Evolutionary conservation across 2,329 filamentous ascomycete genomes (phyloP).

Genomic region (Colletotrichum sojae): DNA sequence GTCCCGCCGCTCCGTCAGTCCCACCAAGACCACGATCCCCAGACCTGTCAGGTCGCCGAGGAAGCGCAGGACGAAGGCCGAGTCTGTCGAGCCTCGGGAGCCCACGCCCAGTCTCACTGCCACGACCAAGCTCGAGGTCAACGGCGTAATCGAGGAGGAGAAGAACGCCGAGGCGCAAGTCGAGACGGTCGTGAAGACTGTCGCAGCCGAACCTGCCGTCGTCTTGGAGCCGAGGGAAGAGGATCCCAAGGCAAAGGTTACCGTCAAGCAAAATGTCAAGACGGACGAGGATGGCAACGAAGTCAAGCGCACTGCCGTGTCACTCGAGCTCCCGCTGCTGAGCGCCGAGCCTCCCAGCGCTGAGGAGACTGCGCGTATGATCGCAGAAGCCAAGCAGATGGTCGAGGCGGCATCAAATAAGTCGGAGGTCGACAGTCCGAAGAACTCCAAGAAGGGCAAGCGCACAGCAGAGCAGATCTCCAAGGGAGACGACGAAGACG

Average conservation of each 20-base stretch:
- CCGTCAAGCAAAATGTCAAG: conserved; percentile 76
- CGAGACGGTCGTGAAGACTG: conserved; percentile 59
- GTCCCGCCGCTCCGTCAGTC: conserved; percentile 70
- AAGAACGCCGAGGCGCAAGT: conserved; percentile 49
- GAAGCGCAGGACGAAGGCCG: conserved; percentile 65
- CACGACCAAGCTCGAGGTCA: conserved; percentile 47
- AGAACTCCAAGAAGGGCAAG: conserved; percentile 72
- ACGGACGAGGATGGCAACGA: conserved; percentile 71
- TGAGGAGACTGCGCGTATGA: conserved; percentile 86
- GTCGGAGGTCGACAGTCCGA: conserved; percentile 46
- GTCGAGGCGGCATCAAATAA: conserved; percentile 76
- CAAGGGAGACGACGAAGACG: conserved; percentile 72
- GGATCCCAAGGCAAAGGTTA: conserved; percentile 75
- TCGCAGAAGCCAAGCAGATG: conserved; percentile 90
- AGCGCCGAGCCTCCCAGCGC: conserved; percentile 77
- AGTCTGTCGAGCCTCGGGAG: conserved; percentile 52
- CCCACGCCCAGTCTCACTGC: conserved; percentile 21
- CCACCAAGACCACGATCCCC: conserved; percentile 60
- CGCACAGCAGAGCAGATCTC: conserved; percentile 82
- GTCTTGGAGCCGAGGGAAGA: conserved; percentile 68
- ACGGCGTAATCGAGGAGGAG: conserved; percentile 47
- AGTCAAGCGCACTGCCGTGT: conserved; percentile 79
- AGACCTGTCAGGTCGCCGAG: conserved; percentile 59
- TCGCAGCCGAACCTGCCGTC: conserved; percentile 64
- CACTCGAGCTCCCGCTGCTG: conserved; percentile 78